A percentile compares a stretch with the other conserved stretches of the same genome.
Conservation (phyloP, 371 early-diverging fungal species). For the Mucor indicus region DNA sequence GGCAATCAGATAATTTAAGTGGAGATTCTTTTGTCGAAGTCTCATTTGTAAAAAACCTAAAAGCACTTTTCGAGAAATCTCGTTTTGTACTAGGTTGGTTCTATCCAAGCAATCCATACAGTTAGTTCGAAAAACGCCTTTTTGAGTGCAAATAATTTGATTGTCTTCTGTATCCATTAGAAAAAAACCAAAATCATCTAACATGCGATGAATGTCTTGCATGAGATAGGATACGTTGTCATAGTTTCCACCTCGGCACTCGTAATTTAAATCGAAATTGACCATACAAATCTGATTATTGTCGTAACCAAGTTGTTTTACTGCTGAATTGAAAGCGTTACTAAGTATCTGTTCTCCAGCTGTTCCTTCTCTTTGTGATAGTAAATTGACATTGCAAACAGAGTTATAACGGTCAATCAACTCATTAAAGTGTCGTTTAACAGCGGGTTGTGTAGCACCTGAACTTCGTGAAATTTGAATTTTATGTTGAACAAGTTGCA, state of each 20-base stretch:
- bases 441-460: conserved; percentile 74
- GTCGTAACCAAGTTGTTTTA: conserved; percentile 35
- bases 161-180: conserved; percentile 57
- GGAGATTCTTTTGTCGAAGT: neutral
- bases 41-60: conserved; percentile 30
- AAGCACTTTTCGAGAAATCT: conserved; percentile 47
- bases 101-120: conserved; percentile 98
- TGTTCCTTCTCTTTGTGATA: conserved; percentile 65
- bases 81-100: conserved; percentile 70
- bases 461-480: conserved; percentile 71
- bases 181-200: conserved; percentile 68
- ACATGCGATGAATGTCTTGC: conserved; percentile 36
- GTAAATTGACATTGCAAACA: conserved; percentile 81
- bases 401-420: conserved; percentile 70
- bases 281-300: conserved; percentile 48
- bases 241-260: conserved; percentile 77
- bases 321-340: conserved; percentile 63
- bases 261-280: conserved; percentile 83
- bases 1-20: conserved; percentile 22
- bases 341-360: conserved; percentile 70
- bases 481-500: conserved; percentile 80
- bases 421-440: conserved; percentile 79
- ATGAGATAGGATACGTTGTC: conserved; percentile 66
- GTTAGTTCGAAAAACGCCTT: conserved; percentile 89
- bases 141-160: conserved; percentile 60